Evolutionary conservation across 176 grass and related monocot genomes (phyloP).

Genomic region (Themeda triandra): DNA sequence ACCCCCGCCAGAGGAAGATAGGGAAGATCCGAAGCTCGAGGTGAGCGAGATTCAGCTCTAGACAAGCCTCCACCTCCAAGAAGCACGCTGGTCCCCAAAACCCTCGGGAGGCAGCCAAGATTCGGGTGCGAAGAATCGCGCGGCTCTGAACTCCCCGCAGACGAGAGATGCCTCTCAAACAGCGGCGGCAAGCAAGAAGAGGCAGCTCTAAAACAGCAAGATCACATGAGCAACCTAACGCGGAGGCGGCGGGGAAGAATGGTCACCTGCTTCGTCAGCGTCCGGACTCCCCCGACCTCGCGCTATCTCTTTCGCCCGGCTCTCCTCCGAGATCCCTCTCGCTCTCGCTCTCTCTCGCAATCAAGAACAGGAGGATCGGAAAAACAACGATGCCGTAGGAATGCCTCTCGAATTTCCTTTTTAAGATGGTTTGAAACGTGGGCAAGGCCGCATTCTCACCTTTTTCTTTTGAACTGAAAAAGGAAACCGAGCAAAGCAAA

Average conservation of each 20-base stretch:
- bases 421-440: neutral
- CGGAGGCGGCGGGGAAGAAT: neutral
- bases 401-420: neutral
- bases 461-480: neutral
- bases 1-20: neutral
- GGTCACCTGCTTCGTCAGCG: conserved; percentile 30
- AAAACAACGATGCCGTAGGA: neutral
- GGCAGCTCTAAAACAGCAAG: neutral
- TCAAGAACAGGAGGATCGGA: neutral
- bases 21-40: conserved; percentile 9
- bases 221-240: conserved; percentile 9
- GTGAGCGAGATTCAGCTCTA: conserved; percentile 12
- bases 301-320: neutral
- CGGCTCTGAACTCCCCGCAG: neutral
- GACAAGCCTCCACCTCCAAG: neutral
- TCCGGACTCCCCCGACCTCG: neutral
- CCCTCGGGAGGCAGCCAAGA: neutral
- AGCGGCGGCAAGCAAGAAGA: neutral
- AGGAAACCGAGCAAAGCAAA: neutral
- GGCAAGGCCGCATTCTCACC: neutral
- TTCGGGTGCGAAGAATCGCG: neutral
- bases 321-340: neutral
- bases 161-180: neutral
- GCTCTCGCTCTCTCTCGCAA: neutral
- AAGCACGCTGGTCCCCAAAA: neutral